Evolutionary conservation across 129 eudicot genomes (phyloP).

Genomic region (Chrysanthemum lavandulifolium): DNA sequence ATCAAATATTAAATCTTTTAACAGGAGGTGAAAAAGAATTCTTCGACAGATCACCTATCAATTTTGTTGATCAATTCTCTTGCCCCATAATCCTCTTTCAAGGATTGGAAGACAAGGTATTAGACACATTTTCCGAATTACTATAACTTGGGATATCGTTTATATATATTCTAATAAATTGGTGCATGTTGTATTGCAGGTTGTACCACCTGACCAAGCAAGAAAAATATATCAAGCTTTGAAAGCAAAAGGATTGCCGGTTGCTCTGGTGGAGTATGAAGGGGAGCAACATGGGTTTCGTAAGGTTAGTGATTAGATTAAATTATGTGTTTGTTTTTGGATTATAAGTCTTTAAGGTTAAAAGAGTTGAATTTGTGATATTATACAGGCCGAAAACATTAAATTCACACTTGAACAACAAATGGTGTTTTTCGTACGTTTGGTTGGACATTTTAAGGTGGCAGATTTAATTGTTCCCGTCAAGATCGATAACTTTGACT

Average conservation of each 20-base stretch:
- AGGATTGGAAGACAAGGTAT: slow-evolving; percentile 96
- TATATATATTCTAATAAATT: not conserved
- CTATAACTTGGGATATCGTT: not conserved
- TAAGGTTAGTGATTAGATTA: slow-evolving; percentile 49
- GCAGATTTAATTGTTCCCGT: slow-evolving; percentile 76
- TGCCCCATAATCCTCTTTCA: slow-evolving; percentile 94
- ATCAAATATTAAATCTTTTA: slow-evolving; percentile 6
- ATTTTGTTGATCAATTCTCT: slow-evolving; percentile 81
- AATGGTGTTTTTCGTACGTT: slow-evolving; percentile 93
- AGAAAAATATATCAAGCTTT: slow-evolving; percentile 78
- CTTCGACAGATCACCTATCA: slow-evolving; percentile 91
- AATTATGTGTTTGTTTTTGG: not conserved
- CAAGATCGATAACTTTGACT: slow-evolving; percentile 82
- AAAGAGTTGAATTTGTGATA: not conserved
- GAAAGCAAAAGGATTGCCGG: slow-evolving; percentile 87
- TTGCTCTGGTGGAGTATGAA: slow-evolving; percentile 96
- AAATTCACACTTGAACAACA: slow-evolving; percentile 97
- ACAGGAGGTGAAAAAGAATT: slow-evolving; percentile 78
- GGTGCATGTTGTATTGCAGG: slow-evolving; percentile 42
- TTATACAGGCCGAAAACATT: slow-evolving; percentile 87
- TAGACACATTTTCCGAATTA: not conserved
- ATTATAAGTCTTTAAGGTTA: not conserved
- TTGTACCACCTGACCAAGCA: slow-evolving; percentile 91
- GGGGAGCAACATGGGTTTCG: slow-evolving; percentile 99
- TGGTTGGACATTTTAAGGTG: slow-evolving; percentile 74